phyloP scores from a whole-genome alignment of 2,329 filamentous ascomycete species.

The Triangularia verruculosa region DNA sequence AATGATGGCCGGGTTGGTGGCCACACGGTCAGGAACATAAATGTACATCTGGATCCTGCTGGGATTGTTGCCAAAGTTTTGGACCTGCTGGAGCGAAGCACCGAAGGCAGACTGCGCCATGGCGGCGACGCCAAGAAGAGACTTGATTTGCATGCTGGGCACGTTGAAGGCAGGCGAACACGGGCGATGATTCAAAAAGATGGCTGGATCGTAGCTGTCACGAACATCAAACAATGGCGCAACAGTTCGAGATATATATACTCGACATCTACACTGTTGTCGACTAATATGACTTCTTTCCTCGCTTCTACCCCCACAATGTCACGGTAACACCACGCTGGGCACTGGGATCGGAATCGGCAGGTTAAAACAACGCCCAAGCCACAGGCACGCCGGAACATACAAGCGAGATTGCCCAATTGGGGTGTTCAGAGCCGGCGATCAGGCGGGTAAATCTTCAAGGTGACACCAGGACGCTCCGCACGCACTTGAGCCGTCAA shows the following conservation, averaged over 20 bases:
- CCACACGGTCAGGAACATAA: conserved; percentile 33
- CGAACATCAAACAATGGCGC: neutral
- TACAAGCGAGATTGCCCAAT: neutral
- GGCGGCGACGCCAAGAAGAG: conserved; percentile 20
- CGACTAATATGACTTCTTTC: neutral
- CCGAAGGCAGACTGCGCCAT: conserved; percentile 19
- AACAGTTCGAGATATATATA: conserved; percentile 1
- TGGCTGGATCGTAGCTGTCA: neutral
- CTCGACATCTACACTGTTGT: neutral
- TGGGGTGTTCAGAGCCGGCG: neutral
- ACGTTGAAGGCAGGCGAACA: neutral
- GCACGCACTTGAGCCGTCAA: neutral
- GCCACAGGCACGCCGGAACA: neutral
- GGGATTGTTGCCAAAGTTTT: conserved; percentile 34
- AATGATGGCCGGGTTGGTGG: conserved; percentile 42
- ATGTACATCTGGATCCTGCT: conserved; percentile 43
- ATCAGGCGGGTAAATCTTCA: neutral
- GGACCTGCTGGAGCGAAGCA: conserved; percentile 28
- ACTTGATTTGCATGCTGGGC: conserved; percentile 18
- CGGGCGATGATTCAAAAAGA: neutral
- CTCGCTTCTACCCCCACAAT: conserved; percentile 1
- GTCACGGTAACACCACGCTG: neutral
- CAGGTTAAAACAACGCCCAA: conserved; percentile 8
- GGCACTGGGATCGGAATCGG: conserved; percentile 5
- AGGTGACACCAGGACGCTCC: neutral